Base-by-base conservation (phyloP, 1,139 yeast species). In the Saccharomyces hybrid region DNA sequence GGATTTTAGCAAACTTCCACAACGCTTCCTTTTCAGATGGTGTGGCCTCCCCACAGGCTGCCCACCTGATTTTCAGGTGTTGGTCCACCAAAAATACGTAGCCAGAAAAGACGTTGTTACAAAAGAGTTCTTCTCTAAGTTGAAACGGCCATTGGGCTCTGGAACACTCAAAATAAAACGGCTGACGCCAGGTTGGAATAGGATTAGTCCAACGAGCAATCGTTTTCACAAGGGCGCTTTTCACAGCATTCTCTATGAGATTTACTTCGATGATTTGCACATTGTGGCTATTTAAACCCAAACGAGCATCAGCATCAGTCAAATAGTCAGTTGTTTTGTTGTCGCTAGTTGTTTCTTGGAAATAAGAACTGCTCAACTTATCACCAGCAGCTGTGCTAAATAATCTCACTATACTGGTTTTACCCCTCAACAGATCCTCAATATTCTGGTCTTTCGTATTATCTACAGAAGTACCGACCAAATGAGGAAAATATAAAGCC, bases 1-100 rank as follows among this genome's bases (percentile, higher is more conserved):
- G 34, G 8, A 54, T 47, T 32, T 51, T 47, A 1, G 58, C 53
- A n/a, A 53, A 54, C 29, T 52, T 55, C 57, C 56, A 50, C 16
- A 60, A 48, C 3, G 52, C 50, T 42, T 55, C 49, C 38, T 52
- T 42, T 42, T 60, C 63, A n/a, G 51, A 58, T 8, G 50, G 11
- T 1, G 51, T 42, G 3, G 96, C 86, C 51, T 78, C 79, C 1
- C 99, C 99, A 65, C 95, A 82, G 1, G 91, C 88, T 14, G 91
- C 93, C 98, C 98, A 93, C 63, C 99, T 77, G 50, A 93, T 84
- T 62, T 79, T 83, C 53, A 88, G 85, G 14, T 82, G 75, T 16
- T 76, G 75, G 65, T 93, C 99, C 41, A 93, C 77, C 19, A 93
- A 74, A 62, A 89, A 86, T 7, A 89, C 75, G 67, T 88, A 91